Conservation (phyloP, 2,329 filamentous ascomycete genomes). For the Phyllosticta paracitricarpa region DNA sequence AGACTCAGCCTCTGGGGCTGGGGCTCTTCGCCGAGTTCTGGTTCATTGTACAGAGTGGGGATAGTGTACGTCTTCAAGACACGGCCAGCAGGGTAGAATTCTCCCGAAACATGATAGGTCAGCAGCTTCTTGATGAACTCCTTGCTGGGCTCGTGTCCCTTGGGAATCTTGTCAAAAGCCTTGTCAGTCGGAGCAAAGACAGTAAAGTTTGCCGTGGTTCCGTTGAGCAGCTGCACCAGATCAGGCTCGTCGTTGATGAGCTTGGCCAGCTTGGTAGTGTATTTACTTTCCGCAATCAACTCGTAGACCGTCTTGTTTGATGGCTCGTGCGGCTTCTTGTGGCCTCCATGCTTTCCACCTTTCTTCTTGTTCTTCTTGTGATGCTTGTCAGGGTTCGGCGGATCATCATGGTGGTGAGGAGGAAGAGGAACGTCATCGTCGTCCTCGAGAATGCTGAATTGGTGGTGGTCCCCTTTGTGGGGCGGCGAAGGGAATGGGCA, state of each 20-base stretch:
- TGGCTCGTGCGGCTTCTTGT: constrained; percentile 29
- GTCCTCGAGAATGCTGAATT: constrained; percentile 14
- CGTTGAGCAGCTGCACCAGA: constrained; percentile 63
- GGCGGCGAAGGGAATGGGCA: constrained; percentile 23
- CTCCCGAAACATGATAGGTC: constrained; percentile 63
- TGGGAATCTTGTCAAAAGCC: constrained; percentile 60
- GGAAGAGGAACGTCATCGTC: constrained; percentile 12
- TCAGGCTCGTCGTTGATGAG: constrained; percentile 64
- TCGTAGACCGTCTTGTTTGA: constrained; percentile 69
- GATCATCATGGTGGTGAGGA: constrained; percentile 11
- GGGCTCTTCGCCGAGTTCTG: constrained; percentile 50
- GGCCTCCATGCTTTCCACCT: constrained; percentile 18
- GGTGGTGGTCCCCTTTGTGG: constrained; percentile 16
- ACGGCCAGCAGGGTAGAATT: constrained; percentile 54
- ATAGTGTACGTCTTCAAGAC: constrained; percentile 66
- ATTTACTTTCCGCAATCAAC: constrained; percentile 63
- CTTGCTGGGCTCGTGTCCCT: constrained; percentile 53
- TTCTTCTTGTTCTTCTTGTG: constrained; percentile 15
- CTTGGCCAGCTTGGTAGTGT: constrained; percentile 66
- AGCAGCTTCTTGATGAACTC: constrained; percentile 60
- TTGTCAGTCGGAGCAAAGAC: constrained; percentile 70
- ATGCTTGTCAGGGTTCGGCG: constrained; percentile 13
- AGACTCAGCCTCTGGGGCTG: constrained; percentile 60
- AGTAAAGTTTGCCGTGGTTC: constrained; percentile 64
- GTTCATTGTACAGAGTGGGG: constrained; percentile 54